Evolutionary conservation across 345 rosid species (phyloP).

Genomic region (Sisymbrium altissimum): DNA sequence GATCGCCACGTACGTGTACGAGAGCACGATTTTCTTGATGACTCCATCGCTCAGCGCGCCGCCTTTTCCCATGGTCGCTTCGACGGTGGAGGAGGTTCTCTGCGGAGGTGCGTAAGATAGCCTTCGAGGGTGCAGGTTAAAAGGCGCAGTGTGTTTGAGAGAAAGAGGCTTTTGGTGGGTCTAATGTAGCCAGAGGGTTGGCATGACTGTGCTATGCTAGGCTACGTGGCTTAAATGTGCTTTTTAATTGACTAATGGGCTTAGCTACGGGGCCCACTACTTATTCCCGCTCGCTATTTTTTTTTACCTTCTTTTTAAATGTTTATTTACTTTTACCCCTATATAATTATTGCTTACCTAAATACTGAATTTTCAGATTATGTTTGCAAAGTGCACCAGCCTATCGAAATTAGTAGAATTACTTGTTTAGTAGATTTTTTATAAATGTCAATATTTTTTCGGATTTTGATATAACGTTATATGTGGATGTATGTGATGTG

Average conservation of each 20-base stretch:
- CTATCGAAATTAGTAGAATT: not conserved
- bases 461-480: not conserved
- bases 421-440: not conserved
- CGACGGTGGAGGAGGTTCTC: not conserved
- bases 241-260: conserved; percentile 1
- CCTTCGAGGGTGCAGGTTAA: conserved; percentile 1
- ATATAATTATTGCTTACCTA: too few relatives aligned
- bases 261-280: not conserved
- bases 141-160: not conserved
- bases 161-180: conserved; percentile 7
- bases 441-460: not conserved
- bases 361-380: too few relatives aligned
- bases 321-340: not conserved
- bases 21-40: conserved; percentile 80
- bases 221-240: conserved; percentile 1
- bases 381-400: too few relatives aligned
- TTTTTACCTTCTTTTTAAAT: too few relatives aligned
- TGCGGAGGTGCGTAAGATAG: conserved; percentile 20
- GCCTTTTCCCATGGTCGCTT: conserved; percentile 72
- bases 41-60: conserved; percentile 84
- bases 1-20: conserved; percentile 85
- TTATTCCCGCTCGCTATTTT: not conserved
- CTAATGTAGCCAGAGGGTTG: conserved; percentile 14
- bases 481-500: not conserved
- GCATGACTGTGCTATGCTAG: conserved; percentile 21